A percentile compares a stretch with the other conserved stretches of the same genome.
Evolutionary conservation across 768 basidiomycete genomes (phyloP).

Genomic region (Hirschioporus abietinus): DNA sequence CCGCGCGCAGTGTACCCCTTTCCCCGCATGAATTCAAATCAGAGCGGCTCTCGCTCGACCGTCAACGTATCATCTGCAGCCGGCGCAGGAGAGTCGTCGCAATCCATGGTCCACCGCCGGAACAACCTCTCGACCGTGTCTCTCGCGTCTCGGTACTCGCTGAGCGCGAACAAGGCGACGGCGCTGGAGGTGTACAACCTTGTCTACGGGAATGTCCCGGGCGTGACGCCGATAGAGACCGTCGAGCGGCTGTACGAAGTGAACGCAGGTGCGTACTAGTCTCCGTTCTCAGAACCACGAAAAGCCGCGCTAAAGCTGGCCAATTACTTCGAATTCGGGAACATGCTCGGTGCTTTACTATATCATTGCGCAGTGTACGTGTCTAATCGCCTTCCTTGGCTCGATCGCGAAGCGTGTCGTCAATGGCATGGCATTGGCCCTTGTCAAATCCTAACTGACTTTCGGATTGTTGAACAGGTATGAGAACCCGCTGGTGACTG

Average conservation of each 20-base stretch:
- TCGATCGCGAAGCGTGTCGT: neutral
- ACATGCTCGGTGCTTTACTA: neutral
- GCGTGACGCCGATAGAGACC: conserved; percentile 42
- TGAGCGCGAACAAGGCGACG: conserved; percentile 43
- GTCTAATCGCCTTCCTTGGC: neutral
- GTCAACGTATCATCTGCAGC: neutral
- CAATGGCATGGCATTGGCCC: too few species aligned
- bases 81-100: neutral
- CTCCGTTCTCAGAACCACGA: conserved; percentile 5
- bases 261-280: conserved; percentile 51
- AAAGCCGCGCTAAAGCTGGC: neutral
- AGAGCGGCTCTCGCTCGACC: neutral
- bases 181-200: conserved; percentile 66
- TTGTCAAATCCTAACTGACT: conserved; percentile 1
- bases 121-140: conserved; percentile 15
- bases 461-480: conserved; percentile 38
- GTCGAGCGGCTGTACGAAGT: conserved; percentile 65
- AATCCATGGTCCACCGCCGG: neutral
- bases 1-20: neutral
- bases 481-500: conserved; percentile 75
- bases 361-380: neutral
- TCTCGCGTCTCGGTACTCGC: conserved; percentile 12
- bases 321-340: neutral
- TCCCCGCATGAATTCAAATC: neutral
- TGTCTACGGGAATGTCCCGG: conserved; percentile 52